Conservation (phyloP, 2,329 filamentous ascomycete genomes). For the Microascus cirrosus region DNA sequence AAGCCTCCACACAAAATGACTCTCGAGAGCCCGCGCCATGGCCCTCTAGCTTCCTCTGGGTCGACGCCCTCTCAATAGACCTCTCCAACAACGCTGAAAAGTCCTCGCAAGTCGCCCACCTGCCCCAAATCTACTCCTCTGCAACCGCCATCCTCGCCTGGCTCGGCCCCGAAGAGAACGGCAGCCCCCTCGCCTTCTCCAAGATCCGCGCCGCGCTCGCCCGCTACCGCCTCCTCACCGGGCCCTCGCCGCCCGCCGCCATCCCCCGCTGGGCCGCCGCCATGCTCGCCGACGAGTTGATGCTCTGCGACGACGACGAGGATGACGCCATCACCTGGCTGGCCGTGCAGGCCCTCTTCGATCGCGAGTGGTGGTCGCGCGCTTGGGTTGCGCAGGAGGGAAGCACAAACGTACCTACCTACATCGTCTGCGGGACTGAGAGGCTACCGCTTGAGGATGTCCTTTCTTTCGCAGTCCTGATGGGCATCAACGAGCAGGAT, state of each 20-base stretch:
- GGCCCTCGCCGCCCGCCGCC: neutral
- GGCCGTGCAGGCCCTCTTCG: constrained; percentile 8
- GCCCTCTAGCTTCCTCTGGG: constrained; percentile 11
- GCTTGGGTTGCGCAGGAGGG: constrained; percentile 8
- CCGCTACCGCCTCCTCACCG: constrained; percentile 5
- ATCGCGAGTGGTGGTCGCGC: constrained; percentile 8
- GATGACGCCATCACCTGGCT: constrained; percentile 6
- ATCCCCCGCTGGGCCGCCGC: constrained; percentile 7
- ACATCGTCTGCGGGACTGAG: constrained; percentile 7
- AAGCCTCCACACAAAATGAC: neutral
- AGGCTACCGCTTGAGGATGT: constrained; percentile 6
- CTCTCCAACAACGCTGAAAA: constrained; percentile 13
- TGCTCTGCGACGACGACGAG: constrained; percentile 7
- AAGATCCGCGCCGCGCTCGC: constrained; percentile 8
- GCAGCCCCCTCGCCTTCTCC: constrained; percentile 5
- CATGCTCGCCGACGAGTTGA: constrained; percentile 8
- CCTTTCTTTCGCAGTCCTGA: constrained; percentile 8
- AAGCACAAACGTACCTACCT: constrained; percentile 6
- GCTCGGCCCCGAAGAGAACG: constrained; percentile 7
- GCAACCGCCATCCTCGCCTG: constrained; percentile 10
- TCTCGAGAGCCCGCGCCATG: neutral
- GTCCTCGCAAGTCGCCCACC: constrained; percentile 12
- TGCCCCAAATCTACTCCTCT: constrained; percentile 12
- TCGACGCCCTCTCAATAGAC: constrained; percentile 15
- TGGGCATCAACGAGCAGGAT: constrained; percentile 7